Conservation (phyloP, 2,329 filamentous ascomycete species). For the Penicillium sp. region DNA sequence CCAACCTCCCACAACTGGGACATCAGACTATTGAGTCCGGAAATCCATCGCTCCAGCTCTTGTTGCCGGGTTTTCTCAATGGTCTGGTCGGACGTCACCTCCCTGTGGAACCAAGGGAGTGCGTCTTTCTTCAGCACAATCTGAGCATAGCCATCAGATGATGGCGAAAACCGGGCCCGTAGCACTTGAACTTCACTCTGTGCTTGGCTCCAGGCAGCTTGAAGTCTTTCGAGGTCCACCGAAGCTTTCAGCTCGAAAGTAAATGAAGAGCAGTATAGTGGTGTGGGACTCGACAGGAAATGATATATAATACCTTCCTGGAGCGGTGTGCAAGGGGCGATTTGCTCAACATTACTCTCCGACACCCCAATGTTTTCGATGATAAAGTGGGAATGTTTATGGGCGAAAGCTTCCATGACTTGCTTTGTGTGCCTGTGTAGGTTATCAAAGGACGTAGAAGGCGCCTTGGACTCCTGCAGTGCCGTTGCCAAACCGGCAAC, state of each 20-base stretch:
- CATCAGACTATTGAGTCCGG: slow-evolving; percentile 52
- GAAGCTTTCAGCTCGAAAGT: slow-evolving; percentile 57
- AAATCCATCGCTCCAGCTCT: slow-evolving; percentile 58
- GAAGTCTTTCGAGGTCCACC: slow-evolving; percentile 56
- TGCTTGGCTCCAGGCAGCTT: slow-evolving; percentile 61
- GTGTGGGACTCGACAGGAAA: slow-evolving; percentile 60
- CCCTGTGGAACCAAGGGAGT: slow-evolving; percentile 52
- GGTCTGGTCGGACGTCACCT: slow-evolving; percentile 30
- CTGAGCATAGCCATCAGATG: slow-evolving; percentile 77
- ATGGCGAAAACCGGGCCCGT: slow-evolving; percentile 72
- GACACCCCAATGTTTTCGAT: slow-evolving; percentile 58
- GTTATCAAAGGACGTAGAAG: slow-evolving; percentile 14
- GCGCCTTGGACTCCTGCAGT: slow-evolving; percentile 15
- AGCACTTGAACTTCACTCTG: slow-evolving; percentile 65
- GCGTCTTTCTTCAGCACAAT: slow-evolving; percentile 58
- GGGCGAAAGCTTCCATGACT: slow-evolving; percentile 65
- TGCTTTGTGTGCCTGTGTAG: slow-evolving; percentile 60
- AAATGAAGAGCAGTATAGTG: slow-evolving; percentile 80
- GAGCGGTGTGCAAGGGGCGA: slow-evolving; percentile 81
- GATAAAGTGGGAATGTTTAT: slow-evolving; percentile 61
- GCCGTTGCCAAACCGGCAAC: slow-evolving; percentile 45
- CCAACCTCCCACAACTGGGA: slow-evolving; percentile 39
- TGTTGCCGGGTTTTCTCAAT: slow-evolving; percentile 41
- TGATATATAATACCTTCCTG: slow-evolving; percentile 85
- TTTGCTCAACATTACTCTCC: slow-evolving; percentile 65